Base-by-base conservation (phyloP, 2,329 filamentous ascomycete species). In the Chalaropsis thielavioides region DNA sequence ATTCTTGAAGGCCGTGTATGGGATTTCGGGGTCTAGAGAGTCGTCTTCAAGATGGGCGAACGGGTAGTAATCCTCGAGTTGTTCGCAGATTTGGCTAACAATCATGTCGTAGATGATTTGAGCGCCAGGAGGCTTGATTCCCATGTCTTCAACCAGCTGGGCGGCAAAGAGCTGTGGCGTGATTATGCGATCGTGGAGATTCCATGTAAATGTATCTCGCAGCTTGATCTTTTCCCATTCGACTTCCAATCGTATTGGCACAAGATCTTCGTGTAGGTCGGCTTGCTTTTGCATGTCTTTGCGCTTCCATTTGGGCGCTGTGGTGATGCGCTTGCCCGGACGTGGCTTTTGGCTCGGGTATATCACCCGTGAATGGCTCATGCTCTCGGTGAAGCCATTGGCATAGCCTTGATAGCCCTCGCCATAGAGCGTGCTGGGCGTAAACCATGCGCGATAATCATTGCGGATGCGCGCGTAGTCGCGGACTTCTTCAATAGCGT, bases 191-290 rank as follows among this genome's bases (percentile, higher is more conserved):
- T 99, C 94, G 76, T 96, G 90, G 43, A 97, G 80, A 74, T 99
- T 99, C 92, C 92, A 99, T 2, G 94, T 97, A 70, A 99, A 96
- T 0, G 94, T 97, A 75, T 99, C 94, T 73, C 94, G 88, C 67
- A 99, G 80, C 75, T 94, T 94, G 70, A 97, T 84, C 77, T 95
- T 96, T 69, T 97, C 92, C 82, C 89, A 89, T 72, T 99, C 94
- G 61, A 97, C 89, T 71, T 99, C 94, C 64, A 99, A 77, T 60
- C 94, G 84, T 69, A 99, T 83, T 2, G 94, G 94, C 0, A 97
- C 89, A 64, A 99, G 78, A 72, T 96, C 90, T 74, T 99, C 94
- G 63, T 90, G 81, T 72, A 92, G 88, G 70, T 97, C 92, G 27
- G 90, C 90, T 76, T 97, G 94, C 69, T 86, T 83, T 68, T 84